phyloP scores from a whole-genome alignment of 176 grass and related monocot genomes.

The Oryza coarctata region DNA sequence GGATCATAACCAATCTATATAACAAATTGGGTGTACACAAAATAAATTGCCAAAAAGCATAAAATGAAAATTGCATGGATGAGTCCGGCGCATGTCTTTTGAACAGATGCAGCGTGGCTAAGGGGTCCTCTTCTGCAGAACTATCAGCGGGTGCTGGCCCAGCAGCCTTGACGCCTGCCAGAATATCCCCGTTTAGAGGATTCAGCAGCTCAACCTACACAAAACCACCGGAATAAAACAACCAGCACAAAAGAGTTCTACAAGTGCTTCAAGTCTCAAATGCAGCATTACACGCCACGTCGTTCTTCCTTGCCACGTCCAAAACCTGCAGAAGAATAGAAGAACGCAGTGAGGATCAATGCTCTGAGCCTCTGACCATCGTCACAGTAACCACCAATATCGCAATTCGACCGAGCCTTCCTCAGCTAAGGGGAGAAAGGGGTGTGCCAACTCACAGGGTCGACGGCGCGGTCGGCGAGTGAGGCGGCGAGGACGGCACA shows the following conservation, averaged over 20 bases:
- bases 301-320: slow-evolving; percentile 83
- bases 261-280: not conserved
- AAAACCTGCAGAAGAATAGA: slow-evolving; percentile 57
- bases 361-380: not conserved
- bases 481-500: slow-evolving; percentile 59
- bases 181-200: slow-evolving; percentile 68
- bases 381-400: not conserved
- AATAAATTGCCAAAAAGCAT: not conserved
- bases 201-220: slow-evolving; percentile 81
- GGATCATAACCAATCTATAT: not conserved
- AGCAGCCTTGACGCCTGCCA: slow-evolving; percentile 47
- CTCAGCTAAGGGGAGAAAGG: not conserved
- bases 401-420: not conserved
- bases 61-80: slow-evolving; percentile 48
- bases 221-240: slow-evolving; percentile 21
- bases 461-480: slow-evolving; percentile 48
- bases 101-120: slow-evolving; percentile 73
- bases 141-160: not conserved
- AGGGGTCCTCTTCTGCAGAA: slow-evolving; percentile 39
- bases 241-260: not conserved
- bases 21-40: not conserved
- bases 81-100: slow-evolving; percentile 53
- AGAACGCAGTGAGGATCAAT: not conserved
- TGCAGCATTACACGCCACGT: slow-evolving; percentile 51
- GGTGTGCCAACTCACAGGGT: slow-evolving; percentile 52